Percentiles rank a stretch among this genome's conserved stretches.
Conservation (phyloP, 129 eudicot genomes). For the Deinandra increscens region DNA sequence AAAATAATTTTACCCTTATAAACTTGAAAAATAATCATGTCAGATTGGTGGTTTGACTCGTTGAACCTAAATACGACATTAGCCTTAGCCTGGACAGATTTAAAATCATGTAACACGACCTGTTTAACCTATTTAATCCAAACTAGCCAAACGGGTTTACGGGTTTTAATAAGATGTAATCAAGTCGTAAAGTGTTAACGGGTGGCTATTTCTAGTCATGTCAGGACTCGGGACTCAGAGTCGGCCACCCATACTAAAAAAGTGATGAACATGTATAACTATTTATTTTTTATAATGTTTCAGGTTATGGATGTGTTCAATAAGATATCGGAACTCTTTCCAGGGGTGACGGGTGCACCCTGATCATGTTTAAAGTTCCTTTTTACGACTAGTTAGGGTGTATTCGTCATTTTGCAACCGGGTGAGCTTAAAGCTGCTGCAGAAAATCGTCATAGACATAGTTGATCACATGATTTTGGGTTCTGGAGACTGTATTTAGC, state of each 20-base stretch:
- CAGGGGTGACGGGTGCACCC: slow-evolving; percentile 70
- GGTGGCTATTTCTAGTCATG: no score
- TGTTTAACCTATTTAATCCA: background rate
- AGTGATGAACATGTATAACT: no score
- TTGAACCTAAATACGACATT: no score
- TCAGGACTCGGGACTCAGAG: no score
- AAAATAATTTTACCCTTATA: no score
- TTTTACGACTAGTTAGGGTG: slow-evolving; percentile 16
- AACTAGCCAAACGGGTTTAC: background rate
- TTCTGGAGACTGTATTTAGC: slow-evolving; percentile 22
- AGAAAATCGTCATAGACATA: slow-evolving; percentile 25
- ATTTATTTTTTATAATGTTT: slow-evolving; percentile 5
- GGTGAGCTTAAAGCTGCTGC: slow-evolving; percentile 31
- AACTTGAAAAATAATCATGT: no score
- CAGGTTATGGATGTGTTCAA: slow-evolving; percentile 98
- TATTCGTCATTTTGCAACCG: slow-evolving; percentile 18
- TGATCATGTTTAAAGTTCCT: slow-evolving; percentile 23
- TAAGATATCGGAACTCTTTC: slow-evolving; percentile 91
- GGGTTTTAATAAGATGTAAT: background rate
- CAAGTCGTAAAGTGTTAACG: background rate
- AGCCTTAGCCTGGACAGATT: no score
- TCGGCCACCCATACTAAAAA: no score
- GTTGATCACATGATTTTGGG: slow-evolving; percentile 26
- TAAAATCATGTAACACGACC: no score
- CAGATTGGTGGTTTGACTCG: background rate